Evolutionary conservation across 257 asterid genomes (phyloP), one percentile per base, ranked within the genome.

Genomic region (Fraxinus quadrangulata): DNA sequence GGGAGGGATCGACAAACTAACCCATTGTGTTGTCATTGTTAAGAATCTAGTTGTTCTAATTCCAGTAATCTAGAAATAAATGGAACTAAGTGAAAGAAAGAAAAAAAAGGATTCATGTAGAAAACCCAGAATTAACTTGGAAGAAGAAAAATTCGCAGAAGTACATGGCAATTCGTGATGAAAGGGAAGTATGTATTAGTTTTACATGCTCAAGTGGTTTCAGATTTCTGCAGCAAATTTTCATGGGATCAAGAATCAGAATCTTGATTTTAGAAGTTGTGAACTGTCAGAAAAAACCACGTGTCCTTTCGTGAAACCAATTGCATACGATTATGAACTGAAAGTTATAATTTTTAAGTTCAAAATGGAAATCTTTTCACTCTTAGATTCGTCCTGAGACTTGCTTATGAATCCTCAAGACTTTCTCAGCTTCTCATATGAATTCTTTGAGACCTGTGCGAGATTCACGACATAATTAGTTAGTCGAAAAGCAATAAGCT

Each of bases 401-500:
- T 47, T 14, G 59, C 13, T 16, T 51, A 51, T 51, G 61, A n/a
- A 59, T 59, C 67, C 11, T 30, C 67, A n/a, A 19, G 67, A 59
- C 26, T 59, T 59, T 28, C 26, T 59, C 67, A 59, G 67, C 67
- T 59, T 59, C 67, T 59, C 30, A n/a, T 85, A 85, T n/a, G 91
- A 82, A 69, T 88, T 88, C 65, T 78, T 74, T 30, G 87, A 80
- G 71, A 80, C 84, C 89, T 85, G 89, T 82, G 42, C n/a, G 21
- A 77, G 16, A 69, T 14, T 34, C 59, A 40, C 59, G 14, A 26
- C 72, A 72, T 66, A 19, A 76, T 39, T 24, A 37, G 33, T 54
- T 16, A 9, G 56, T n/a, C 26, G 3, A 21, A 19, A 28, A 21
- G 56, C 39, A 65, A 42, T 73, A 26, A 45, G 21, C 12, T 39